These are phyloP conservation scores for Lodderomyces margitis DNA, from an alignment of 1,139 yeast genomes.

Conservation along the genomic window DNA sequence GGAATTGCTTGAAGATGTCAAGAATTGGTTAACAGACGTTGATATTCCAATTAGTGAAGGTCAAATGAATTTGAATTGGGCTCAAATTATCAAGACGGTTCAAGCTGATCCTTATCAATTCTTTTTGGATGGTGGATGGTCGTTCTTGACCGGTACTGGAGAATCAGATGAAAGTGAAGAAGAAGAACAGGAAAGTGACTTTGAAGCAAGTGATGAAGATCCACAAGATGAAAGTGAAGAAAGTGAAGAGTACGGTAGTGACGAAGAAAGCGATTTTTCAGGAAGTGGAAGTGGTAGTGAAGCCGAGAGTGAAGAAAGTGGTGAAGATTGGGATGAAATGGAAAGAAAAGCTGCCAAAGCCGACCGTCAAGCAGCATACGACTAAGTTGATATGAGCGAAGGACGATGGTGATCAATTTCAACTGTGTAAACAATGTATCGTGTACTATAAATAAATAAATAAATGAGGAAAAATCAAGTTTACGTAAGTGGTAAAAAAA, in stretches of 20 bases:
- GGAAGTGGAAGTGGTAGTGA: slow-evolving; percentile 39
- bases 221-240: slow-evolving; percentile 74
- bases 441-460: too few species aligned
- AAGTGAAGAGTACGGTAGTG: slow-evolving; percentile 42
- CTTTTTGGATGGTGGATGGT: slow-evolving; percentile 95
- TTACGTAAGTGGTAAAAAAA: not conserved
- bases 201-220: slow-evolving; percentile 61
- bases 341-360: slow-evolving; percentile 65
- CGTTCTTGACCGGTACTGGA: slow-evolving; percentile 74
- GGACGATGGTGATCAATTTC: too few species aligned
- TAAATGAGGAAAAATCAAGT: not conserved
- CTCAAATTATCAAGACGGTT: slow-evolving; percentile 90
- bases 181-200: slow-evolving; percentile 61
- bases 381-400: too few species aligned
- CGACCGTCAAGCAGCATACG: slow-evolving; percentile 20
- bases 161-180: slow-evolving; percentile 62
- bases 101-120: slow-evolving; percentile 92
- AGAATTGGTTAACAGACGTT: slow-evolving; percentile 94
- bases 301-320: slow-evolving; percentile 37
- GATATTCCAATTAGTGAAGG: slow-evolving; percentile 95
- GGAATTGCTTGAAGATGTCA: slow-evolving; percentile 86
- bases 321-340: slow-evolving; percentile 75
- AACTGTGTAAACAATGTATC: too few species aligned
- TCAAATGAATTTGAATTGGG: slow-evolving; percentile 94
- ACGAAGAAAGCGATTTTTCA: slow-evolving; percentile 40